A percentile compares a stretch with the other conserved stretches of the same genome.
Evolutionary conservation across 2,329 filamentous ascomycete species (phyloP).

Genomic region (Eutypella sp.): DNA sequence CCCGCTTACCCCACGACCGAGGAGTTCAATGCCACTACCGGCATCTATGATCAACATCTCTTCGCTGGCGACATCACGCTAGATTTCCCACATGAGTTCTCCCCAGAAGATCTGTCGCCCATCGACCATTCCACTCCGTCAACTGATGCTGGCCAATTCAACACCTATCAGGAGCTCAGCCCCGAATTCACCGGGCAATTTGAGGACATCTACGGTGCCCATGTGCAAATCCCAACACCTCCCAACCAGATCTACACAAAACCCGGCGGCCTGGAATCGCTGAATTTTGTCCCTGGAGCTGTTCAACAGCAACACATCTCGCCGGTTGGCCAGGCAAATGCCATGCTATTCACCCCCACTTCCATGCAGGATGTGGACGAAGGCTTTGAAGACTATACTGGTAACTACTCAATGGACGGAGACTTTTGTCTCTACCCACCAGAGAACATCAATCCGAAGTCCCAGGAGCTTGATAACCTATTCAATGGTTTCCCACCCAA

Average conservation of each 20-base stretch:
- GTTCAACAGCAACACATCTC: constrained; percentile 56
- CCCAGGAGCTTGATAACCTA: constrained; percentile 36
- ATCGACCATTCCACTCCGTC: constrained; percentile 48
- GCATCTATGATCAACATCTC: constrained; percentile 33
- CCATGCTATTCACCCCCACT: constrained; percentile 64
- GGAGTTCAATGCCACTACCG: constrained; percentile 36
- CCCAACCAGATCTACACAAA: constrained; percentile 39
- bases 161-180: constrained; percentile 55
- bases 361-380: constrained; percentile 61
- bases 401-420: constrained; percentile 37
- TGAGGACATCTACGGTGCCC: constrained; percentile 58
- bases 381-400: constrained; percentile 53
- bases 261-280: constrained; percentile 36
- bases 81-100: constrained; percentile 34
- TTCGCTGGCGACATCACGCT: constrained; percentile 36
- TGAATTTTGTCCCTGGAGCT: constrained; percentile 35
- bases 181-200: constrained; percentile 57
- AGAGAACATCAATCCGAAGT: constrained; percentile 31
- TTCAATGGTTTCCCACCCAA: constrained; percentile 47
- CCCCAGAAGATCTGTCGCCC: constrained; percentile 39
- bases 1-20: constrained; percentile 43
- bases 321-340: constrained; percentile 61
- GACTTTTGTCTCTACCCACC: constrained; percentile 63
- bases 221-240: constrained; percentile 52
- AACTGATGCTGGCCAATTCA: constrained; percentile 43